Conservation (phyloP, 176 grass and related monocot species). For the Aechmea fasciata region DNA sequence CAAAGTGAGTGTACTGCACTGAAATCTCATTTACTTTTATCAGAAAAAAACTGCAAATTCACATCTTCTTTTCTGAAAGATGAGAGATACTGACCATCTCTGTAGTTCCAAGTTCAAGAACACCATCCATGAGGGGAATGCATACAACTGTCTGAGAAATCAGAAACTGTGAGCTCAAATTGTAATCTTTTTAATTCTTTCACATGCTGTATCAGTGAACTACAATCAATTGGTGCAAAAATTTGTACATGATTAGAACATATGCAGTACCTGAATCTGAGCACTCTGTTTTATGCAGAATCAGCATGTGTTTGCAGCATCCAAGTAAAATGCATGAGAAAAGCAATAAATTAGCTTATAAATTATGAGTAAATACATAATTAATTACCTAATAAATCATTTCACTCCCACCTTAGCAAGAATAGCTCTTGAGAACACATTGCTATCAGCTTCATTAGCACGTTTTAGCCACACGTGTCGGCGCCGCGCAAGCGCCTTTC, state of each 20-base stretch:
- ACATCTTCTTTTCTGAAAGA: not conserved
- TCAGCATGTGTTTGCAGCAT: constrained; percentile 12
- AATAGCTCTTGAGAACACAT: constrained; percentile 74
- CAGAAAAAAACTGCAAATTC: not conserved
- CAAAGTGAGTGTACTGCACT: not conserved
- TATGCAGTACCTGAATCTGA: constrained; percentile 56
- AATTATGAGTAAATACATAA: not conserved
- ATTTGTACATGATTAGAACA: not conserved
- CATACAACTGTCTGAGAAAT: constrained; percentile 62
- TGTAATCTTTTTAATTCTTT: too few relatives aligned
- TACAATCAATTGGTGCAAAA: too few relatives aligned
- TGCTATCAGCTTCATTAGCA: constrained; percentile 76
- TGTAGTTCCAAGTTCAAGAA: constrained; percentile 76
- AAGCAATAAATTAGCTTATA: not conserved
- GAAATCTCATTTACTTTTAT: not conserved
- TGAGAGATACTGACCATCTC: constrained; percentile 32
- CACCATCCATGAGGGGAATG: constrained; percentile 48
- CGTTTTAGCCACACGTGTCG: constrained; percentile 64
- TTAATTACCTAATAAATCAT: not conserved
- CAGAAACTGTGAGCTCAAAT: not conserved
- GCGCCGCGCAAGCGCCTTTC: constrained; percentile 45
- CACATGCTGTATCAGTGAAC: too few relatives aligned
- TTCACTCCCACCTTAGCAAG: constrained; percentile 55
- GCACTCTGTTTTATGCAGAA: constrained; percentile 41
- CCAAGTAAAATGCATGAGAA: constrained; percentile 4